A percentile compares a stretch with the other conserved stretches of the same genome.
phyloP scores from a whole-genome alignment of 176 grass and related monocot species.

The maize (Zea mays) region DNA sequence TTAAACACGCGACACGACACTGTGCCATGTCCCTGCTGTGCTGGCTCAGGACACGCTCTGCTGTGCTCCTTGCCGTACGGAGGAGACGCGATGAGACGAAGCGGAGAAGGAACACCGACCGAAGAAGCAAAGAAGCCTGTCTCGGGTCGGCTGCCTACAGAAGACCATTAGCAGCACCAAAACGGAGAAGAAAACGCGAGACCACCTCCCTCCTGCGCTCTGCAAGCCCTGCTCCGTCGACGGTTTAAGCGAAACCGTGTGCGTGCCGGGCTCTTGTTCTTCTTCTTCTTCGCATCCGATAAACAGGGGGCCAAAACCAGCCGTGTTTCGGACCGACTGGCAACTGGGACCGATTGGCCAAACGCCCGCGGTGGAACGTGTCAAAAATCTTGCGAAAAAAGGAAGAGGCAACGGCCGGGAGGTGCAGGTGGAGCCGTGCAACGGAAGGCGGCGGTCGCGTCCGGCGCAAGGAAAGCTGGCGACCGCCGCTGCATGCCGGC shows the following conservation, averaged over 20 bases:
- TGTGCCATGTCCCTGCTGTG: slow-evolving; percentile 17
- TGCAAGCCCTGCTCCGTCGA: no score
- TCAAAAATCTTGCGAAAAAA: not conserved
- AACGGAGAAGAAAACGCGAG: no score
- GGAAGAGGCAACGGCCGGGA: not conserved
- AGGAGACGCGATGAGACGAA: not conserved
- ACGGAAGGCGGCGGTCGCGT: slow-evolving; percentile 16
- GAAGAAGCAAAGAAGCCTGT: no score
- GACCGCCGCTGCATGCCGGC: not conserved
- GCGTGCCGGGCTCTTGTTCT: no score
- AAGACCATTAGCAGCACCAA: no score
- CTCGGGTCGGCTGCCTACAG: not conserved
- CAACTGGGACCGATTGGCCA: no score
- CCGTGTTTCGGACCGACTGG: not conserved
- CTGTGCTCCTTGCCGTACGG: not conserved
- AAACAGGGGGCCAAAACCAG: not conserved
- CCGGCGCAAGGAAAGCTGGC: slow-evolving; percentile 28
- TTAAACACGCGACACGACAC: not conserved
- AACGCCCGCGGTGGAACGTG: no score
- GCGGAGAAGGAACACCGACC: not conserved
- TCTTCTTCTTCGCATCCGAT: no score
- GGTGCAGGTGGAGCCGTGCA: not conserved
- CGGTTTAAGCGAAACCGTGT: no score
- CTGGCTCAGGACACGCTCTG: slow-evolving; percentile 17
- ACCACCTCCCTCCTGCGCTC: no score